These are phyloP conservation scores for Porcisia deanei DNA, from an alignment of 208 protist genomes.

Conservation along the genomic window DNA sequence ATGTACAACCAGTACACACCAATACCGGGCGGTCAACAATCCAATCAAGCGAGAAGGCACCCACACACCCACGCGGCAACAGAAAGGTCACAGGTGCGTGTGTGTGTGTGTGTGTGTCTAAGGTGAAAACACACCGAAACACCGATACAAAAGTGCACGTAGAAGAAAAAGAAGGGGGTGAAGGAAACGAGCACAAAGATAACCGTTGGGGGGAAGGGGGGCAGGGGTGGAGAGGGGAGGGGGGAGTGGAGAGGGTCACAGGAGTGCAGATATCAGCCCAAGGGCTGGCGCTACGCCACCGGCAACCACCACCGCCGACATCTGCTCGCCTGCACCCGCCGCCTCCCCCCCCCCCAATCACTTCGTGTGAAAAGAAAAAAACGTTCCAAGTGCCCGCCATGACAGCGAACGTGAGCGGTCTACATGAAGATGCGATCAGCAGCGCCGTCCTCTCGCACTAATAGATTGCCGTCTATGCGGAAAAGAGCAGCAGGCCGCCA, in stretches of 20 bases:
- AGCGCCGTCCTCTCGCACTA: constrained; percentile 4
- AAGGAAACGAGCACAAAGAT: not conserved
- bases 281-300: not conserved
- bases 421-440: not conserved
- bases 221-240: too few relatives aligned
- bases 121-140: not conserved
- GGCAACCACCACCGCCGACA: not conserved
- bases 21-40: too few relatives aligned
- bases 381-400: not conserved
- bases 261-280: too few relatives aligned
- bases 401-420: not conserved
- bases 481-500: not conserved
- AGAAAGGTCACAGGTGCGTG: not conserved
- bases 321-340: not conserved
- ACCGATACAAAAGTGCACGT: not conserved
- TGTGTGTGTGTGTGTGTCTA: constrained; percentile 1
- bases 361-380: not conserved
- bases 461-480: constrained; percentile 14
- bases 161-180: not conserved
- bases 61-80: not conserved
- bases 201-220: too few relatives aligned
- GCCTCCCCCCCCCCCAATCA: not conserved
- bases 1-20: too few relatives aligned
- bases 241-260: too few relatives aligned
- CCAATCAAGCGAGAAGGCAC: not conserved